These are phyloP conservation scores for Leonotis leonurus DNA, from an alignment of 257 asterid species.

Conservation along the genomic window DNA sequence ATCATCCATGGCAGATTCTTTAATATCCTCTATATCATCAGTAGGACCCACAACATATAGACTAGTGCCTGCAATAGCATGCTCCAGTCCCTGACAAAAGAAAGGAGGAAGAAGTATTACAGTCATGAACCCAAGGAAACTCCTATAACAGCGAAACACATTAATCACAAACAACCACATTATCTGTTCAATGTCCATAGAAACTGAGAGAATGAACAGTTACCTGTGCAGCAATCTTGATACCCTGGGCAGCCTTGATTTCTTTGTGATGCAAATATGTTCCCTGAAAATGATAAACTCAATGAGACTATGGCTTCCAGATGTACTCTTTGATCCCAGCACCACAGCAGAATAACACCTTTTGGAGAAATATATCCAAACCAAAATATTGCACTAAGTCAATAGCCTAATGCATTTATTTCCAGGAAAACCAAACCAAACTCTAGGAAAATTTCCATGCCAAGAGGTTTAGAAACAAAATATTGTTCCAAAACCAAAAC, in stretches of 20 bases:
- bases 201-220: constrained; percentile 1
- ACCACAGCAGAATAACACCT: neutral
- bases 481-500: neutral
- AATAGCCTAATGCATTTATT: neutral
- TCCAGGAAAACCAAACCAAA: constrained; percentile 1
- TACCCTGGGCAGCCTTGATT: constrained; percentile 97
- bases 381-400: constrained; percentile 1
- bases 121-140: too few relatives aligned
- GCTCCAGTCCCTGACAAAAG: constrained; percentile 79
- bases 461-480: neutral
- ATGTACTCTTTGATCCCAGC: neutral
- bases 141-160: too few relatives aligned
- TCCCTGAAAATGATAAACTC: constrained; percentile 43
- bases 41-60: constrained; percentile 81
- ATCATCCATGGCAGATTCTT: constrained; percentile 89
- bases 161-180: too few relatives aligned
- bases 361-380: neutral
- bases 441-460: neutral
- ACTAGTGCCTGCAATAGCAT: constrained; percentile 95
- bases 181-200: too few relatives aligned
- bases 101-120: neutral
- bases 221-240: constrained; percentile 96
- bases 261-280: constrained; percentile 83
- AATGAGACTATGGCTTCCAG: neutral
- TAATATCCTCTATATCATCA: constrained; percentile 72